Percentiles rank a stretch among this genome's conserved stretches.
These are phyloP conservation scores for Pythium chondricola DNA, from an alignment of 352 stramenopile species.

Conservation along the genomic window DNA sequence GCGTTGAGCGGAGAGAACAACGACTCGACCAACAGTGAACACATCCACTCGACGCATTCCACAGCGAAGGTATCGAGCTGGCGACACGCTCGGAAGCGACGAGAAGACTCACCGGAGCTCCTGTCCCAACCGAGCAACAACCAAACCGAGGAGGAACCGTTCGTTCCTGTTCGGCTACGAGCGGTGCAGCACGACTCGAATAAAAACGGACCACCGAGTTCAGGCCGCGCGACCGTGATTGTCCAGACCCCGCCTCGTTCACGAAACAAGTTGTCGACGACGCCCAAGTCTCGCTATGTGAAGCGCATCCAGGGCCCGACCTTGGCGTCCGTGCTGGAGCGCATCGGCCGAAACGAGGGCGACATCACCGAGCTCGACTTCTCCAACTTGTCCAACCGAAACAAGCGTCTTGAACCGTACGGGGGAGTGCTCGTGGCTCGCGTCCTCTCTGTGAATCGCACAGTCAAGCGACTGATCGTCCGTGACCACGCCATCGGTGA, in stretches of 20 bases:
- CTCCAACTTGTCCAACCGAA: conserved; percentile 42
- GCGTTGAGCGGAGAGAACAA: conserved; percentile 20
- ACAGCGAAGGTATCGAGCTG: conserved; percentile 14
- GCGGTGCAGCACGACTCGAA: too few species aligned
- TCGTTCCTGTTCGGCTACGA: too few species aligned
- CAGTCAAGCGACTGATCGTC: conserved; percentile 55
- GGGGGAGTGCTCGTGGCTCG: conserved; percentile 56
- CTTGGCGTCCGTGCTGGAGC: conserved; percentile 42
- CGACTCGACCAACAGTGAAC: conserved; percentile 15
- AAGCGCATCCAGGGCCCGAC: conserved; percentile 34
- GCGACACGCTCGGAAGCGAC: conserved; percentile 2
- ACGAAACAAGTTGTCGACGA: not conserved
- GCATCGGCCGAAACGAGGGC: conserved; percentile 53
- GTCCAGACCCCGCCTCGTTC: not conserved
- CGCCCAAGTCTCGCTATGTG: conserved; percentile 3
- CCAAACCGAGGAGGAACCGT: not conserved
- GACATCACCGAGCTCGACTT: conserved; percentile 67
- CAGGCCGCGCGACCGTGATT: not conserved
- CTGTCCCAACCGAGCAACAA: not conserved
- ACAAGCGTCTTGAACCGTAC: conserved; percentile 45
- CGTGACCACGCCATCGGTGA: conserved; percentile 67
- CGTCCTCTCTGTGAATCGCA: conserved; percentile 56
- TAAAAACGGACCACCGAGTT: too few species aligned
- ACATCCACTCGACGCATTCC: conserved; percentile 3
- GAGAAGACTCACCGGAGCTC: not conserved